phyloP scores from a whole-genome alignment of 495 filamentous ascomycete genomes.

The Ramalina peruviana region DNA sequence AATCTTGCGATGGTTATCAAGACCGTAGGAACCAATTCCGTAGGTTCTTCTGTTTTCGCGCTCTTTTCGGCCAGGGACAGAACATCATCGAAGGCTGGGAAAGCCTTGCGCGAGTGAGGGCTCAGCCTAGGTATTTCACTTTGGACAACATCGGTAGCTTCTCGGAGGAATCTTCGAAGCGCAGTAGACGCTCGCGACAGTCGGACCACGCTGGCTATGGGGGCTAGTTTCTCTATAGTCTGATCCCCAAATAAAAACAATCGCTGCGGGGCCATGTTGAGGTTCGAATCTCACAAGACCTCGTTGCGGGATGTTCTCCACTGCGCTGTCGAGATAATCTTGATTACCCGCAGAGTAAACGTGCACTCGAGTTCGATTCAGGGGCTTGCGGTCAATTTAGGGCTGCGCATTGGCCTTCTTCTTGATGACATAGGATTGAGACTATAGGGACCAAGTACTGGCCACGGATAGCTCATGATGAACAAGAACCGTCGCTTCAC shows the following conservation, averaged over 20 bases:
- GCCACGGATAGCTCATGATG: no score
- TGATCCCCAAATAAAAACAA: constrained; percentile 13
- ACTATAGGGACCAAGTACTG: no score
- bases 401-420: no score
- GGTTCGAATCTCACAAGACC: neutral
- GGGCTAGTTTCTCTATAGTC: constrained; percentile 9
- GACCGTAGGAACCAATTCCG: constrained; percentile 4
- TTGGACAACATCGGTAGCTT: constrained; percentile 13
- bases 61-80: constrained; percentile 9
- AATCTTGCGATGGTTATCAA: constrained; percentile 9
- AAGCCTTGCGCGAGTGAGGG: neutral
- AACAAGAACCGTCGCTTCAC: no score
- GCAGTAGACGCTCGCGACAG: constrained; percentile 2
- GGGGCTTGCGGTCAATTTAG: no score
- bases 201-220: constrained; percentile 4
- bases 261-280: neutral
- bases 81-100: constrained; percentile 5
- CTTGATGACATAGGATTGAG: no score
- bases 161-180: constrained; percentile 9
- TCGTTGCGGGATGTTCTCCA: no score
- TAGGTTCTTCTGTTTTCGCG: constrained; percentile 1
- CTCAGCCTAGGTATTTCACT: constrained; percentile 5
- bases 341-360: no score
- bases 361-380: no score
- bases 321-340: no score